These are phyloP conservation scores for Exophiala viscosa DNA, from an alignment of 2,329 filamentous ascomycete species.

Conservation along the genomic window DNA sequence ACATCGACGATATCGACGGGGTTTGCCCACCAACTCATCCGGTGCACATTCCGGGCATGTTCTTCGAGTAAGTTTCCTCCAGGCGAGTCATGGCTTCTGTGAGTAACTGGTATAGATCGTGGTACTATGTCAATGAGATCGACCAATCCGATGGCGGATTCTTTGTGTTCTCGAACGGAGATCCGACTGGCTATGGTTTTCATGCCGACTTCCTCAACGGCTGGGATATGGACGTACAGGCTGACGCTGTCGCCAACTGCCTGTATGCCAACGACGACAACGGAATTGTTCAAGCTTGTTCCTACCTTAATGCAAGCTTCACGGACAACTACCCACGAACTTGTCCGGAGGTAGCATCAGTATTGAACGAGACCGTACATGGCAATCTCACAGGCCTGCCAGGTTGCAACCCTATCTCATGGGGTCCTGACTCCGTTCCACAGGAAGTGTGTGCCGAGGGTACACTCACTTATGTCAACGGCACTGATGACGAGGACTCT, in stretches of 20 bases:
- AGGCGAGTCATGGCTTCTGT: not conserved
- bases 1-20: constrained; percentile 64
- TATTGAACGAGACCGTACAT: constrained; percentile 33
- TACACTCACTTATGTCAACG: constrained; percentile 1
- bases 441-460: constrained; percentile 17
- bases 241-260: constrained; percentile 66
- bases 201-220: constrained; percentile 67
- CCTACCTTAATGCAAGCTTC: constrained; percentile 53
- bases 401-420: constrained; percentile 30
- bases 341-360: constrained; percentile 46
- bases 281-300: constrained; percentile 56
- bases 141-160: constrained; percentile 54
- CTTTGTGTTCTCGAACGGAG: constrained; percentile 49
- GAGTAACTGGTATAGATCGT: constrained; percentile 51
- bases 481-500: constrained; percentile 2
- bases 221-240: constrained; percentile 64
- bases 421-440: constrained; percentile 34
- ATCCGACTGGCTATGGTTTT: constrained; percentile 51
- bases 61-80: constrained; percentile 65
- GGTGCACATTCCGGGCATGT: constrained; percentile 66
- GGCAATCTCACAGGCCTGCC: constrained; percentile 28
- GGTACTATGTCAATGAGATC: constrained; percentile 35
- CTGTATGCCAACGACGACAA: constrained; percentile 53
- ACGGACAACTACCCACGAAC: constrained; percentile 49
- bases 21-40: constrained; percentile 68